Percentiles rank a stretch among this genome's conserved stretches.
Evolutionary conservation across 768 basidiomycete species (phyloP).

Genomic region (Leccinum longicurvipes): DNA sequence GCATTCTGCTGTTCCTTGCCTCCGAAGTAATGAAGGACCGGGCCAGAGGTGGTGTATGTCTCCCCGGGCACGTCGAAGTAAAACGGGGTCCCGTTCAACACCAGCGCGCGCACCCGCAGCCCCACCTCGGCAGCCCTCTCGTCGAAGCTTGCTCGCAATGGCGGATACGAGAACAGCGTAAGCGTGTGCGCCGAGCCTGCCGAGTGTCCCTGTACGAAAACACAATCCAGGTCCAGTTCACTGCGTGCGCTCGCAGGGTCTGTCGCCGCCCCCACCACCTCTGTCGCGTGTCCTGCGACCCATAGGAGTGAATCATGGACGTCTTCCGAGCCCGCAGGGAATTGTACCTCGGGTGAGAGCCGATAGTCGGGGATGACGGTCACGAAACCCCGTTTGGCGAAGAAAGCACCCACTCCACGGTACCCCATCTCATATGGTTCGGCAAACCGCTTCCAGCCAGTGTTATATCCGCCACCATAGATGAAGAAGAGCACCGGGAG

Average conservation of each 20-base stretch:
- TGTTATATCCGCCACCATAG: slow-evolving; percentile 64
- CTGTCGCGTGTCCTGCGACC: slow-evolving; percentile 38
- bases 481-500: slow-evolving; percentile 58
- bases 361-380: slow-evolving; percentile 71
- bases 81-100: slow-evolving; percentile 48
- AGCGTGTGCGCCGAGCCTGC: slow-evolving; percentile 54
- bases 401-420: slow-evolving; percentile 58
- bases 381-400: slow-evolving; percentile 54
- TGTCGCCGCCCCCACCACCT: slow-evolving; percentile 13
- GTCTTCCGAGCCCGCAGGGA: slow-evolving; percentile 54
- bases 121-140: slow-evolving; percentile 18
- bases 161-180: slow-evolving; percentile 39
- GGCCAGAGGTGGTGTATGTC: slow-evolving; percentile 23
- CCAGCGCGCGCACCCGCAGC: slow-evolving; percentile 38
- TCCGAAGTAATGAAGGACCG: slow-evolving; percentile 30
- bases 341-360: slow-evolving; percentile 54
- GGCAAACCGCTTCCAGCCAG: slow-evolving; percentile 46
- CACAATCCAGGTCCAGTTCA: slow-evolving; percentile 37
- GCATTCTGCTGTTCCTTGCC: slow-evolving; percentile 41
- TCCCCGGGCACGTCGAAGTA: slow-evolving; percentile 30
- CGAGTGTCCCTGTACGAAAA: slow-evolving; percentile 59
- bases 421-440: slow-evolving; percentile 51
- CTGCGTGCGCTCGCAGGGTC: slow-evolving; percentile 1
- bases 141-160: slow-evolving; percentile 33
- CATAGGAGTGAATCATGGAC: slow-evolving; percentile 58